phyloP scores from a whole-genome alignment of 768 basidiomycete species.

The Russula griseocarnosa region DNA sequence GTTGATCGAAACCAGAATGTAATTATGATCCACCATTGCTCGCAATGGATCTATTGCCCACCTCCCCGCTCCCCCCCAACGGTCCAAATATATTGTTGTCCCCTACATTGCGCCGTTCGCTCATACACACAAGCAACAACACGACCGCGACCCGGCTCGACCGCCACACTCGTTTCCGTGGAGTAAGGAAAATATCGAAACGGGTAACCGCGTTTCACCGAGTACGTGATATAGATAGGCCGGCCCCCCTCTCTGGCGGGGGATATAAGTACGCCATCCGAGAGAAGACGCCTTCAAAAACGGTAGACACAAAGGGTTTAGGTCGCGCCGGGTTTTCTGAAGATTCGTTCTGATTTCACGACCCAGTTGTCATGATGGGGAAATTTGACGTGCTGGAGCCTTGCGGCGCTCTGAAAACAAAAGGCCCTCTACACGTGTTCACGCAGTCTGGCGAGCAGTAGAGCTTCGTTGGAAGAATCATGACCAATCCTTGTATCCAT shows the following conservation, averaged over 20 bases:
- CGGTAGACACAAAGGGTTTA: constrained; percentile 27
- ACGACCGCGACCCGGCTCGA: constrained; percentile 18
- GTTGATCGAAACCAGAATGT: constrained; percentile 24
- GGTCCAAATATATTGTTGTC: constrained; percentile 2
- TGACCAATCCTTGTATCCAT: constrained; percentile 21
- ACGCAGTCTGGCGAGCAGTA: constrained; percentile 14
- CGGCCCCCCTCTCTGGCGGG: constrained; percentile 19
- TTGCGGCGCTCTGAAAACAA: constrained; percentile 25
- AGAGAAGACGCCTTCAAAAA: constrained; percentile 16
- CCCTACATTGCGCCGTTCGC: constrained; percentile 11
- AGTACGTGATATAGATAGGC: constrained; percentile 25
- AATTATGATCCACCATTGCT: constrained; percentile 19
- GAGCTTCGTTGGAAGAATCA: constrained; percentile 19
- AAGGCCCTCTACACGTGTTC: constrained; percentile 19
- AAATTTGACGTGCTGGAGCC: constrained; percentile 28
- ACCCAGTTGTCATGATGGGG: constrained; percentile 19
- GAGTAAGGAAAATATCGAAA: constrained; percentile 13
- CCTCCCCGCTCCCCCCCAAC: background rate
- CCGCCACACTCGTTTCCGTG: constrained; percentile 7
- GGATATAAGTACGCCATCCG: constrained; percentile 9
- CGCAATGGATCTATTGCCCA: constrained; percentile 11
- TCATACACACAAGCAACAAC: constrained; percentile 12
- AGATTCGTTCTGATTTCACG: constrained; percentile 21
- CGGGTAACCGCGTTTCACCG: constrained; percentile 18
- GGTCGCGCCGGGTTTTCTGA: constrained; percentile 18